Base-by-base conservation (phyloP, 2,329 filamentous ascomycete species). In the Arthrinium phaeospermum region DNA sequence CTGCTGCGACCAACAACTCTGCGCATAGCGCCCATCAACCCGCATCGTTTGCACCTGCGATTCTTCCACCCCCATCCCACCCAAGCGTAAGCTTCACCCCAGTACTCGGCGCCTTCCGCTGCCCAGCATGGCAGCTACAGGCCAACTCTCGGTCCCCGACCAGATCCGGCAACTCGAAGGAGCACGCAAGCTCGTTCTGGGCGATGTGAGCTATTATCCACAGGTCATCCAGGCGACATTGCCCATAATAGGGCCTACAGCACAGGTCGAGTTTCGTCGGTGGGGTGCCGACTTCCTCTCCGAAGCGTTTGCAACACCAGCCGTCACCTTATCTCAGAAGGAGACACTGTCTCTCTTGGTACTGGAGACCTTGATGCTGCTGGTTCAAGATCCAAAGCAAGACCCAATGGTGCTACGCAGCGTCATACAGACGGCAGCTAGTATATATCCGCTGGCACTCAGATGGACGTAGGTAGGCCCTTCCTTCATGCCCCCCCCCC, bases 241-340 rank as follows among this genome's bases (percentile, higher is more conserved):
- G n/a, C 95, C 95, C 71, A 95, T 98, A 78, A 93, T 98, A 82
- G 91, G 92, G 73, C 90, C 93, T 70, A 87, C 88, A 75, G 89
- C 94, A 75, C 89, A 90, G 74, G 84, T 98, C 72, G 94, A 97
- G 83, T 86, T 98, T 78, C 93, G 95, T 83, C 88, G 95, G 92
- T 99, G 96, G 96, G 96, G 96, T 37, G 92, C 95, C 75, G 95
- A 98, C 74, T 99, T 99, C 80, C 87, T 99, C 61, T 95, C 96
- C 72, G 96, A 99, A 85, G 95, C 95, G 2, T 98, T 99, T 84
- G 93, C 96, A 72, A 97, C 94, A 73, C 96, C 97, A n/a, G 91
- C 93, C 30, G 87, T 98, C 78, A 86, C 92, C 27, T 86, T 90
- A 73, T 88, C 92, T 70, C 91, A 93, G 81, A 99, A 98, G 86